Evolutionary conservation across 176 grass and related monocot genomes (phyloP).

Genomic region (Hsuehochloa calcarea): DNA sequence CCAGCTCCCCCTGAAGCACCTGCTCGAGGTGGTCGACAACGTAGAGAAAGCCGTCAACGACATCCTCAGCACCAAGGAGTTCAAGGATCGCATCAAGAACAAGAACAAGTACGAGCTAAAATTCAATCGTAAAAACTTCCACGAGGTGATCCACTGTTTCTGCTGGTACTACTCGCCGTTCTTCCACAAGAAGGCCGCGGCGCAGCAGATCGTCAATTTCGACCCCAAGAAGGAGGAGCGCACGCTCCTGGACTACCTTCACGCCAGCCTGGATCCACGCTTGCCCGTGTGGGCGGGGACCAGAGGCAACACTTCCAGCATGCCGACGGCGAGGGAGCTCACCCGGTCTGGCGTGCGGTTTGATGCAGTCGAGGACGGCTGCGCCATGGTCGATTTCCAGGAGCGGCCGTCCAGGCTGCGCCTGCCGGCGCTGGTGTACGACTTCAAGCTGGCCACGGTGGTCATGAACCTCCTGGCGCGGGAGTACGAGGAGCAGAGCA

Average conservation of each 20-base stretch:
- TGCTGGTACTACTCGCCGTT: conserved; percentile 67
- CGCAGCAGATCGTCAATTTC: neutral
- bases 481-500: conserved; percentile 48
- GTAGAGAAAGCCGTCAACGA: neutral
- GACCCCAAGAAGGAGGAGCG: neutral
- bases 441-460: conserved; percentile 61
- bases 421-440: conserved; percentile 43
- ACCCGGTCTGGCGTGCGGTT: conserved; percentile 39
- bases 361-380: neutral
- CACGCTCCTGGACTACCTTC: conserved; percentile 44
- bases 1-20: conserved; percentile 25
- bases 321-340: conserved; percentile 42
- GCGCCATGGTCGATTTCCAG: conserved; percentile 17
- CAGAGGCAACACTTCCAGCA: neutral
- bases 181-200: neutral
- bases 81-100: neutral
- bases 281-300: fast-evolving
- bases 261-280: conserved; percentile 12
- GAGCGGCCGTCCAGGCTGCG: neutral
- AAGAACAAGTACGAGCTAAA: neutral
- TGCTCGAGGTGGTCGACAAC: conserved; percentile 1
- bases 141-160: conserved; percentile 27
- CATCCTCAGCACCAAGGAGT: fast-evolving
- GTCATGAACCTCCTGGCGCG: conserved; percentile 46
- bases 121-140: neutral